Conservation (phyloP, 2,329 filamentous ascomycete genomes). For the Blumeria graminis region DNA sequence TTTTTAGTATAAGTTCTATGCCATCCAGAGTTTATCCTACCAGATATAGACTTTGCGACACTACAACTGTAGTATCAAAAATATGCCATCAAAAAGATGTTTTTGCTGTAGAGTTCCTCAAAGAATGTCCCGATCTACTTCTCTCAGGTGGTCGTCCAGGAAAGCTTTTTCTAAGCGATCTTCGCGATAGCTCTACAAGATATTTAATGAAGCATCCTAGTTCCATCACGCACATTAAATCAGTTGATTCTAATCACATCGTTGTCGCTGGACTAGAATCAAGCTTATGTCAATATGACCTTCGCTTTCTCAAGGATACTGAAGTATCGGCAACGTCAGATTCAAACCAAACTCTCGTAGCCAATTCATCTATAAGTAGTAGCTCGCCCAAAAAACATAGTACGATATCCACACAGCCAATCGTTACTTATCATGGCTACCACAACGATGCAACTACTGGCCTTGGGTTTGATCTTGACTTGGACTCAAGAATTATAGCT, state of each 20-base stretch:
- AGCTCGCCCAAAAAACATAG: neutral
- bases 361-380: neutral
- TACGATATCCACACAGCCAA: conserved; percentile 13
- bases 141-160: conserved; percentile 27
- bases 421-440: conserved; percentile 26
- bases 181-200: conserved; percentile 4
- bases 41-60: conserved; percentile 5
- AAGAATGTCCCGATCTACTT: conserved; percentile 21
- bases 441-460: conserved; percentile 23
- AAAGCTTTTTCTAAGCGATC: conserved; percentile 17
- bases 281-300: conserved; percentile 30
- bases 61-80: conserved; percentile 4
- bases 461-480: conserved; percentile 27
- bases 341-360: neutral
- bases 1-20: conserved; percentile 16
- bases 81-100: conserved; percentile 16
- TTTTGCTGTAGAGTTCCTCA: conserved; percentile 25
- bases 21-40: conserved; percentile 3
- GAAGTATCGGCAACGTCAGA: neutral
- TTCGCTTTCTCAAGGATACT: conserved; percentile 20
- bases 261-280: conserved; percentile 26
- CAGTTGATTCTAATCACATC: conserved; percentile 24
- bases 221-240: conserved; percentile 24
- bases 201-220: conserved; percentile 16
- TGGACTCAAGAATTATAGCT: conserved; percentile 25